Percentiles rank a stretch among this genome's conserved stretches.
These are phyloP conservation scores for Quercus parvula DNA, from an alignment of 306 rosid species.

Conservation along the genomic window DNA sequence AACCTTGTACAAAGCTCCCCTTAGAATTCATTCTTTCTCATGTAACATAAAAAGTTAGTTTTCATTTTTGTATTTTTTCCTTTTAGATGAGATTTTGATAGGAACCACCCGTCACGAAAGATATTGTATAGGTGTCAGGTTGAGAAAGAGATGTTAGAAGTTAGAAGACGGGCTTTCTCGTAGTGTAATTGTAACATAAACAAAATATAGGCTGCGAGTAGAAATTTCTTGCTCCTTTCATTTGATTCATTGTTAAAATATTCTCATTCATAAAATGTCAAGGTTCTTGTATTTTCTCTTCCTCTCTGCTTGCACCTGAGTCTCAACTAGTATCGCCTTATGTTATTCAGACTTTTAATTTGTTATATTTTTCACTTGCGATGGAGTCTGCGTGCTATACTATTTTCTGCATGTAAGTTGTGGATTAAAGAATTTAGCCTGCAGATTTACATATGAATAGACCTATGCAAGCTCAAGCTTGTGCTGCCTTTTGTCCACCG, in stretches of 20 bases:
- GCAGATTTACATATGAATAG: too few species aligned
- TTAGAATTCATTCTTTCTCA: constrained; percentile 62
- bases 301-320: background rate
- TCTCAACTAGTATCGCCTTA: background rate
- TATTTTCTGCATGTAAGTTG: too few species aligned
- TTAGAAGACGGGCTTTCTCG: constrained; percentile 45
- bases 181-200: constrained; percentile 57
- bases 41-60: constrained; percentile 65
- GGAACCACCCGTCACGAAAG: constrained; percentile 44
- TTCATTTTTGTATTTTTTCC: constrained; percentile 25
- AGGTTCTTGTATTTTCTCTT: constrained; percentile 12
- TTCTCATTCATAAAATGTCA: constrained; percentile 20
- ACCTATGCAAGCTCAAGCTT: too few species aligned
- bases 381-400: too few species aligned
- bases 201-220: constrained; percentile 34
- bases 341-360: too few species aligned
- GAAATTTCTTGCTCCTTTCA: constrained; percentile 32
- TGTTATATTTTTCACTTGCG: too few species aligned
- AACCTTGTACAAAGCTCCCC: constrained; percentile 69
- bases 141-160: constrained; percentile 53
- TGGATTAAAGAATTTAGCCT: too few species aligned
- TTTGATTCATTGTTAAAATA: constrained; percentile 15
- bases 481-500: too few species aligned
- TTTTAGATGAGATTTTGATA: constrained; percentile 51
- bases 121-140: constrained; percentile 68